Evolutionary conservation across 2,329 filamentous ascomycete species (phyloP).

Genomic region (Sarocladium brachiariae): DNA sequence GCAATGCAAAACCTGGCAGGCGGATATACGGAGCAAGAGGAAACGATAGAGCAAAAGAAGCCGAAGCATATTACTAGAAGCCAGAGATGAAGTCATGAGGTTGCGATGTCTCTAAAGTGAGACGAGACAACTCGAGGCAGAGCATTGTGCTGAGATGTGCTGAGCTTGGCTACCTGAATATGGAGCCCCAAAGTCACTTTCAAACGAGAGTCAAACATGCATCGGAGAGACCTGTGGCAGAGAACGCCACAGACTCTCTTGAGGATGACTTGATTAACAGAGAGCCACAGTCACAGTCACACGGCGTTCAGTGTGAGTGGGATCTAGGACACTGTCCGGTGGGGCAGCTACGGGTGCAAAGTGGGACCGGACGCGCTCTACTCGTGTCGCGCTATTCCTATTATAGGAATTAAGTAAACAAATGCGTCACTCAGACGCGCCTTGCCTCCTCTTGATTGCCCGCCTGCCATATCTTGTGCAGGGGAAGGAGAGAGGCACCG

Average conservation of each 20-base stretch:
- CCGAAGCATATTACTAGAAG: too few relatives aligned
- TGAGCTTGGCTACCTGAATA: too few relatives aligned
- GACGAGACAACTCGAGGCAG: too few relatives aligned
- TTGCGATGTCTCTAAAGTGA: background rate
- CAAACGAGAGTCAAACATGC: constrained; percentile 9
- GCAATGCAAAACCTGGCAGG: background rate
- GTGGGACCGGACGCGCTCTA: constrained; percentile 5
- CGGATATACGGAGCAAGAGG: too few relatives aligned
- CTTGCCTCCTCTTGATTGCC: background rate
- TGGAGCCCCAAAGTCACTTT: background rate
- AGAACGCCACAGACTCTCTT: background rate
- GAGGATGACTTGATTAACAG: background rate
- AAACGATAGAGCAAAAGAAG: background rate
- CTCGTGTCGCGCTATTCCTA: constrained; percentile 3
- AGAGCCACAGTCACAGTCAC: background rate
- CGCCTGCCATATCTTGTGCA: background rate
- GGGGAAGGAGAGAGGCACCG: background rate
- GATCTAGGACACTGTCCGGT: too few relatives aligned
- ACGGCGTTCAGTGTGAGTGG: background rate
- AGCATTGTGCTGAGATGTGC: too few relatives aligned
- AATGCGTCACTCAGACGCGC: constrained; percentile 7
- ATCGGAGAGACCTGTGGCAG: constrained; percentile 5
- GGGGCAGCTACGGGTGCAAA: constrained; percentile 1
- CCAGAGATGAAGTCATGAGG: background rate
- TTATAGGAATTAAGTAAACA: constrained; percentile 1